Evolutionary conservation across 1,139 yeast genomes (phyloP).

Genomic region (Magnusiomyces ingens): DNA sequence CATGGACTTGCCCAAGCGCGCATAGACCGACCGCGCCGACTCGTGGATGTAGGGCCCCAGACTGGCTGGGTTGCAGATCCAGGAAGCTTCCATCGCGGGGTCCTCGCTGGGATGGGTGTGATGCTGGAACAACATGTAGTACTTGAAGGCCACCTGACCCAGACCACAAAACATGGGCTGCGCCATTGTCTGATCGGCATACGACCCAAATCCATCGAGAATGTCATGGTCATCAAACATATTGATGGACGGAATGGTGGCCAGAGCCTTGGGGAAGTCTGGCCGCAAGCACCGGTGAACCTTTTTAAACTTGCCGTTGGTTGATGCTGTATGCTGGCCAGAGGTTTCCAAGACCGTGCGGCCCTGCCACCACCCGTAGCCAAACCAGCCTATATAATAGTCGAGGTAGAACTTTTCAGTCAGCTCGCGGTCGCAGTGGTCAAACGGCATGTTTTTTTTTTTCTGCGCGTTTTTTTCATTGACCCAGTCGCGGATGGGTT

Average conservation of each 20-base stretch:
- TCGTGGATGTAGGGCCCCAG: slow-evolving; percentile 64
- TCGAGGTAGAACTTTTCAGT: slow-evolving; percentile 59
- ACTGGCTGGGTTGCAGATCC: slow-evolving; percentile 30
- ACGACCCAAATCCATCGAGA: slow-evolving; percentile 93
- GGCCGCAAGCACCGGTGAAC: slow-evolving; percentile 46
- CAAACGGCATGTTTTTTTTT: slow-evolving; percentile 40
- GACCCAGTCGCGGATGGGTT: slow-evolving; percentile 53
- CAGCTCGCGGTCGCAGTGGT: slow-evolving; percentile 45
- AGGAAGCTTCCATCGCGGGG: slow-evolving; percentile 28
- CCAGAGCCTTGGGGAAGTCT: slow-evolving; percentile 65
- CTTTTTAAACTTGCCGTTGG: slow-evolving; percentile 38
- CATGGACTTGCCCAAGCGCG: slow-evolving; percentile 67
- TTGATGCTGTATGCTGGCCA: slow-evolving; percentile 26
- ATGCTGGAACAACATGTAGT: slow-evolving; percentile 88
- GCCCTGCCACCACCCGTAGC: slow-evolving; percentile 80
- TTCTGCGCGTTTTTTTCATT: slow-evolving; percentile 43
- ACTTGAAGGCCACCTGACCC: slow-evolving; percentile 74
- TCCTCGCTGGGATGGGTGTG: slow-evolving; percentile 24
- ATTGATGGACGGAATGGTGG: slow-evolving; percentile 78
- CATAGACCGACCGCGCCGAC: slow-evolving; percentile 58
- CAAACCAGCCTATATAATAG: slow-evolving; percentile 83
- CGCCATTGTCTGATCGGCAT: slow-evolving; percentile 65
- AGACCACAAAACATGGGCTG: slow-evolving; percentile 60
- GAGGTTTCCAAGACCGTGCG: slow-evolving; percentile 38
- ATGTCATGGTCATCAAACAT: slow-evolving; percentile 84